Conservation (phyloP, 495 filamentous ascomycete species). For the Lichina pygmaea region DNA sequence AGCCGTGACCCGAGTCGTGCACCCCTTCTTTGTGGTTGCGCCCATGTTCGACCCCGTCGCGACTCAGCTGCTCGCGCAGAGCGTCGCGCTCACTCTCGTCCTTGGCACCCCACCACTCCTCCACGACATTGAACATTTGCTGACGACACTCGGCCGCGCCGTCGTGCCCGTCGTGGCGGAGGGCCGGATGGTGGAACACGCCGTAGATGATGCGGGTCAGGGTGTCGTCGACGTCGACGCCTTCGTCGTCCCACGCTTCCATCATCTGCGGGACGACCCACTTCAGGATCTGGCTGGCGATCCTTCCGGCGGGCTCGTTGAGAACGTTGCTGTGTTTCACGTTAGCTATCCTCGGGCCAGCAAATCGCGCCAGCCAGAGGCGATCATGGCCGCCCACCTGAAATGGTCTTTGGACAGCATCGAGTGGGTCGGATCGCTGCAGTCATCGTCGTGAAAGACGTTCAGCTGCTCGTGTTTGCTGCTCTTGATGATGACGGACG, state of each 20-base stretch:
- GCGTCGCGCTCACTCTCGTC: conserved; percentile 27
- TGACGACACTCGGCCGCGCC: conserved; percentile 43
- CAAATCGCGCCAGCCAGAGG: neutral
- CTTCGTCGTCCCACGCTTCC: conserved; percentile 57
- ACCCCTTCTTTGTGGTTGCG: conserved; percentile 66
- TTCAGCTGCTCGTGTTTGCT: conserved; percentile 55
- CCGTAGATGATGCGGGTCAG: conserved; percentile 51
- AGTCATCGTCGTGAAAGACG: conserved; percentile 56
- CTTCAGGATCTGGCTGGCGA: conserved; percentile 46
- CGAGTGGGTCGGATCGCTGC: conserved; percentile 66
- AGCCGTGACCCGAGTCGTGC: conserved; percentile 65
- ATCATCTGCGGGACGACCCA: conserved; percentile 76
- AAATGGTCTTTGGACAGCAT: conserved; percentile 65
- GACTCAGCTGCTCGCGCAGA: conserved; percentile 44
- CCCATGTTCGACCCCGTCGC: conserved; percentile 45
- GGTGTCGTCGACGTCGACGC: conserved; percentile 33
- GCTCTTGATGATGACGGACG: conserved; percentile 61
- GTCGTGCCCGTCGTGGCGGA: conserved; percentile 38
- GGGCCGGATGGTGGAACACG: conserved; percentile 69
- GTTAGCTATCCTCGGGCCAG: neutral
- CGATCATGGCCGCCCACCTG: neutral
- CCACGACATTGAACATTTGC: conserved; percentile 50
- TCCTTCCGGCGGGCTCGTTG: conserved; percentile 66
- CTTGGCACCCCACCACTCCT: conserved; percentile 55
- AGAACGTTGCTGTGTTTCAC: conserved; percentile 22